Conservation (phyloP, 108 stramenopile species). For the Mayamaea pseudoterrestris region DNA sequence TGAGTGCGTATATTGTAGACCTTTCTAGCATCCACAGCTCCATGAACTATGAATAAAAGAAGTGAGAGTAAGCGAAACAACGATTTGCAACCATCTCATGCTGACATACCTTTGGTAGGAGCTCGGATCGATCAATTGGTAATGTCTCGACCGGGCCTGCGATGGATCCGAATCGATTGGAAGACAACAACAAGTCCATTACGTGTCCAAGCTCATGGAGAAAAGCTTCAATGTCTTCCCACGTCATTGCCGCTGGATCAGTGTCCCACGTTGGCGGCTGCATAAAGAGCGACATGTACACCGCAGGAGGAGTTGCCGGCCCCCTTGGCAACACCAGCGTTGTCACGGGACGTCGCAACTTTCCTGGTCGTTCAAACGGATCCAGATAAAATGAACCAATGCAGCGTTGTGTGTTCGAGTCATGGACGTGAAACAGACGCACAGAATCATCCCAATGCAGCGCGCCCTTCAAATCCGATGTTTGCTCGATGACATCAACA, state of each 20-base stretch:
- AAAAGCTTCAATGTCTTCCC: conserved; percentile 3
- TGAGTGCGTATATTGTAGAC: neutral
- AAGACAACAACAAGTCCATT: conserved; percentile 1
- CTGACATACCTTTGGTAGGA: conserved; percentile 4
- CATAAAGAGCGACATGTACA: conserved; percentile 1
- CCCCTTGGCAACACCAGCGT: neutral
- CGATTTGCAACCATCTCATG: no score
- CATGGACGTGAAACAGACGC: conserved; percentile 7
- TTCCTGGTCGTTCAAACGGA: conserved; percentile 6
- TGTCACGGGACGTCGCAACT: neutral
- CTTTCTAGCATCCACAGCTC: conserved; percentile 12
- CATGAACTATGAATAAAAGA: conserved; percentile 4
- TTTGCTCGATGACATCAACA: neutral
- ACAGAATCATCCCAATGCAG: conserved; percentile 4
- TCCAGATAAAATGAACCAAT: conserved; percentile 12
- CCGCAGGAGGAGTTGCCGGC: neutral
- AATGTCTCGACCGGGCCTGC: conserved; percentile 2
- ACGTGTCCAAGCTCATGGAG: conserved; percentile 14
- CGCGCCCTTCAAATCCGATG: neutral
- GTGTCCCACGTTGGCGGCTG: conserved; percentile 11
- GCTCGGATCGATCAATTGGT: conserved; percentile 5
- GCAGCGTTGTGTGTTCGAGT: neutral
- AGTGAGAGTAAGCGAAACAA: no score
- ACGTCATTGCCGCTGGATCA: conserved; percentile 3
- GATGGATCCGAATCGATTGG: neutral